Base-by-base conservation (phyloP, 768 basidiomycete genomes). In the Sistotremastrum niveocremeum region DNA sequence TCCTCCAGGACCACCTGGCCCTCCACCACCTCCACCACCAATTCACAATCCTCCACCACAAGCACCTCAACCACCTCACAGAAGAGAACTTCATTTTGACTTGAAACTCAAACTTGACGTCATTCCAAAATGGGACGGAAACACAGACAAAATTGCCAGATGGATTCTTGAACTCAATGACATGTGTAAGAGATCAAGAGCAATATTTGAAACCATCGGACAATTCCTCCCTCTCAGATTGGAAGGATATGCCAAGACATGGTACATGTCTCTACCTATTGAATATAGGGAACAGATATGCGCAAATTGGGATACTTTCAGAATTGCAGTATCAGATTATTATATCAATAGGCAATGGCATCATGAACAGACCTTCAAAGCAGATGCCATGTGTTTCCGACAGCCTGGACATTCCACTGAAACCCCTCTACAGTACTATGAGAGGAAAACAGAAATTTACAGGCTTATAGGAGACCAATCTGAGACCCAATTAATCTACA, bases 401-500 rank as follows among this genome's bases (percentile, higher is more conserved):
- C 48, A 52, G 12, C 4, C 33, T 3, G 49, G 40, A 4, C 20
- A 41, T 34, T 7, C 49, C 10, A 5, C 9, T 2, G 51, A 52
- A 32, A 42, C 49, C 7, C 51, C 44, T 5, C 46, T 44, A 37
- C 28, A 52, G 33, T 52, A 50, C 34, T 49, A 40, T 34, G 62
- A 64, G 38, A 50, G 62, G 0, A 66, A 66, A 40, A 31, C 45
- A 1, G 59, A 60, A 20, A 46, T 64, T 6, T 43, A 58, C 33
- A 41, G 39, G 2, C 41, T 52, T 6, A 51, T 52, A 6, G 43
- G 47, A 36, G 38, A 50, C 3, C 34, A 48, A 34, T 43, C 49
- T 3, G 61, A 65, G 36, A 51, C 56, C 1, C 62, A 65, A 41
- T 11, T 62, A 2, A 67, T 67, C 9, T 48, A 52, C 8, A 59